Evolutionary conservation across 1,284 basidiomycete genomes (phyloP).

Genomic region (Gomphus sp.): DNA sequence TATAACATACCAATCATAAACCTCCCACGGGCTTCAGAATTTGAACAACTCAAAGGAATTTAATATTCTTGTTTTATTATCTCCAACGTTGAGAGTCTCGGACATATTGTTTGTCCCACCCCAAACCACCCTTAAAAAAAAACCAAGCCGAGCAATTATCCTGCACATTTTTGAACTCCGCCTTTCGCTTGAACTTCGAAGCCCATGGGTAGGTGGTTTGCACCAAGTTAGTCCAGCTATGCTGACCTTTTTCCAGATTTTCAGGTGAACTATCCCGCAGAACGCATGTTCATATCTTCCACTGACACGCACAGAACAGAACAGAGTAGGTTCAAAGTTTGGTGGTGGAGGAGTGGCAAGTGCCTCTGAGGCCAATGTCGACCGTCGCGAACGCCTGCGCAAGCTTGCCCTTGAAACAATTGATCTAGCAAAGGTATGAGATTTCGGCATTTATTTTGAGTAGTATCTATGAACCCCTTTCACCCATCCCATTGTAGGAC

Average conservation of each 20-base stretch:
- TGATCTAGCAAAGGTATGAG: conserved; percentile 80
- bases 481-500: conserved; percentile 46
- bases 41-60: no score
- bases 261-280: not conserved
- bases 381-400: conserved; percentile 87
- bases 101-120: no score
- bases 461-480: not conserved
- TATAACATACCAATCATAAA: not conserved
- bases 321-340: conserved; percentile 93
- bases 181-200: not conserved
- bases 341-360: conserved; percentile 92
- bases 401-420: conserved; percentile 96
- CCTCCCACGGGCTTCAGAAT: no score
- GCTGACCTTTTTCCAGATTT: conserved; percentile 7
- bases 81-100: no score
- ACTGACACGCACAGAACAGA: conserved; percentile 34
- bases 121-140: no score
- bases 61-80: no score
- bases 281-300: not conserved
- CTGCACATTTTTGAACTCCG: not conserved
- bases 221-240: not conserved
- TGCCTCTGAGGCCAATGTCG: conserved; percentile 89
- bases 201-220: not conserved
- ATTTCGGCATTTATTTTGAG: not conserved
- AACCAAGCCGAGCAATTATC: no score